Percentiles rank a stretch among this genome's conserved stretches.
Evolutionary conservation across 768 basidiomycete species (phyloP).

Genomic region (Mycena metata): DNA sequence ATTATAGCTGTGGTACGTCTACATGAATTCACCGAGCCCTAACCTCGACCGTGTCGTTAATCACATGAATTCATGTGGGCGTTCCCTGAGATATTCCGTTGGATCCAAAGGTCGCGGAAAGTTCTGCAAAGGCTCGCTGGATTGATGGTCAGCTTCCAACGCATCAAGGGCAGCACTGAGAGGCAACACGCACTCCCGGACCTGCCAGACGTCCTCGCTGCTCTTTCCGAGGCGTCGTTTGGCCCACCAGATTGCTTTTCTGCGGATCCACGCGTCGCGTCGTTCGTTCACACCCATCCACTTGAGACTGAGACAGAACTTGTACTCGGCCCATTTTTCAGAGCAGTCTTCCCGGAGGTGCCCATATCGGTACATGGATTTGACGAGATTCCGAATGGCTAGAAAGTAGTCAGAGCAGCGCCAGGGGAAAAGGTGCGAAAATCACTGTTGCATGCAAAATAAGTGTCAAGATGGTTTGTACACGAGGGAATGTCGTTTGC

Average conservation of each 20-base stretch:
- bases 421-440: background rate
- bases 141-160: background rate
- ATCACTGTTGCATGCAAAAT: conserved; percentile 78
- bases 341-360: conserved; percentile 75
- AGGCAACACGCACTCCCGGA: conserved; percentile 73
- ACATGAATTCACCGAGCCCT: conserved; percentile 25
- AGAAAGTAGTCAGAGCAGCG: conserved; percentile 25
- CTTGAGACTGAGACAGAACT: conserved; percentile 92
- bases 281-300: conserved; percentile 81
- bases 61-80: conserved; percentile 36
- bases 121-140: conserved; percentile 64
- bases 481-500: conserved; percentile 87
- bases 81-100: conserved; percentile 29
- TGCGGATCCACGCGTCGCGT: conserved; percentile 86
- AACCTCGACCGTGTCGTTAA: too few relatives aligned
- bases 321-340: conserved; percentile 90
- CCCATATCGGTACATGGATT: conserved; percentile 90
- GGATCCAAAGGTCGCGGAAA: conserved; percentile 59
- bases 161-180: background rate
- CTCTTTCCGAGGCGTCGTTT: conserved; percentile 78
- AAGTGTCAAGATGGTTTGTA: conserved; percentile 79
- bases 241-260: conserved; percentile 97
- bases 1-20: too few relatives aligned
- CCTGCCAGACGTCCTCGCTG: conserved; percentile 96
- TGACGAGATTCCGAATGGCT: conserved; percentile 87